Evolutionary conservation across 768 basidiomycete genomes (phyloP).

Genomic region (Cubamyces sp.): DNA sequence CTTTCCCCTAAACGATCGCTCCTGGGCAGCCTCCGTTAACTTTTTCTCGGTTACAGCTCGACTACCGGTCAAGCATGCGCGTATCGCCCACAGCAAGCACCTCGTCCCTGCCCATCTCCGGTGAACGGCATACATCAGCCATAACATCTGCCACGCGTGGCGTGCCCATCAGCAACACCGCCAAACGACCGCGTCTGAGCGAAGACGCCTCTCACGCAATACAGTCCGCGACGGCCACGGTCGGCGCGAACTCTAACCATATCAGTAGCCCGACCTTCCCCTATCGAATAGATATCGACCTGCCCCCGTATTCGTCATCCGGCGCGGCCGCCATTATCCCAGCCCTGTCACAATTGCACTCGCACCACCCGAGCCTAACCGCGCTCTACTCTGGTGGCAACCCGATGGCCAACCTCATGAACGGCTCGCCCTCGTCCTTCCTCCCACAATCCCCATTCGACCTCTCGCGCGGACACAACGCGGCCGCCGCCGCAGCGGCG

Average conservation of each 20-base stretch:
- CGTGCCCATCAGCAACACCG: conserved; percentile 23
- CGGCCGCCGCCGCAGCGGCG: background rate
- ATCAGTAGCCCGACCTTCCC: conserved; percentile 27
- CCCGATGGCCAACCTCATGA: conserved; percentile 21
- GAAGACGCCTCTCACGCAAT: conserved; percentile 23
- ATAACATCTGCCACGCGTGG: conserved; percentile 25
- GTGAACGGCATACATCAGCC: conserved; percentile 32
- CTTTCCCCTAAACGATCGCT: background rate
- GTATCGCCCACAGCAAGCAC: conserved; percentile 22
- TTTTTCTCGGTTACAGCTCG: conserved; percentile 20
- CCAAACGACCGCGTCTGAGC: conserved; percentile 29
- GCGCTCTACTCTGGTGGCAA: conserved; percentile 16
- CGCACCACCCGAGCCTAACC: conserved; percentile 23
- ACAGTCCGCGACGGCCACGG: conserved; percentile 21
- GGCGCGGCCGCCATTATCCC: conserved; percentile 13
- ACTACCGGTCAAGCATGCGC: conserved; percentile 30
- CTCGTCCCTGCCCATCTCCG: conserved; percentile 33
- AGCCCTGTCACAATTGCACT: conserved; percentile 26
- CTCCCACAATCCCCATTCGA: conserved; percentile 24
- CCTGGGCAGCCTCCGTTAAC: background rate
- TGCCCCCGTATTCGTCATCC: conserved; percentile 26
- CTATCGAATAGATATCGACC: conserved; percentile 35
- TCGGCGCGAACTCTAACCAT: conserved; percentile 21
- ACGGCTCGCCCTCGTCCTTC: conserved; percentile 18
- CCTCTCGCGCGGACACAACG: conserved; percentile 12